Conservation (phyloP, 331 rosid genomes). For the Prunus yedoensis region DNA sequence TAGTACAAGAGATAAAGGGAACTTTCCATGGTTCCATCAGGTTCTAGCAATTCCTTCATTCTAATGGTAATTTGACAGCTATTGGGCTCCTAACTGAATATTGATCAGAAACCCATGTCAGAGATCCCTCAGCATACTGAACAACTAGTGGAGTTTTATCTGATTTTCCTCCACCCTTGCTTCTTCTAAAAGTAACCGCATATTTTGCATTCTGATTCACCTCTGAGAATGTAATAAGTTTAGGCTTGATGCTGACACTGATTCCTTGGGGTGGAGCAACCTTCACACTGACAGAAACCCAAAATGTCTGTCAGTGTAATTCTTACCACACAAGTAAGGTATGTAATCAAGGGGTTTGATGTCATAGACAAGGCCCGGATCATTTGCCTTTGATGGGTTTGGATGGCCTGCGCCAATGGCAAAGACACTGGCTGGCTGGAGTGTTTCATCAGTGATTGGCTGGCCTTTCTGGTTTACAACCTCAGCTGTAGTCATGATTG, state of each 20-base stretch:
- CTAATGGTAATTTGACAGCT: constrained; percentile 26
- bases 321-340: constrained; percentile 57
- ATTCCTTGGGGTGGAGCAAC: constrained; percentile 42
- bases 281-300: constrained; percentile 26
- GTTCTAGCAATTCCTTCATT: too few species aligned
- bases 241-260: constrained; percentile 41
- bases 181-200: constrained; percentile 39
- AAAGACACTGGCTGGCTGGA: constrained; percentile 41
- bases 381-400: constrained; percentile 58
- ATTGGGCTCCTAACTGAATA: constrained; percentile 53
- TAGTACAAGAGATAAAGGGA: neutral
- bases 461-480: constrained; percentile 21
- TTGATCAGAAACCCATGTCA: constrained; percentile 49
- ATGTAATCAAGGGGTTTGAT: constrained; percentile 52
- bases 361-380: constrained; percentile 64
- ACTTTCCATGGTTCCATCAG: neutral
- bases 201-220: constrained; percentile 44
- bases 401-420: constrained; percentile 68
- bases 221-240: constrained; percentile 38
- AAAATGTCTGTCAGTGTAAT: constrained; percentile 33
- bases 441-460: constrained; percentile 46
- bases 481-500: too few species aligned
- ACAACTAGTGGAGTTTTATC: too few species aligned
- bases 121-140: constrained; percentile 42
- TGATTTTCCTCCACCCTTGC: neutral